phyloP scores from a whole-genome alignment of 2,329 filamentous ascomycete species.

The Onygenales sp. region DNA sequence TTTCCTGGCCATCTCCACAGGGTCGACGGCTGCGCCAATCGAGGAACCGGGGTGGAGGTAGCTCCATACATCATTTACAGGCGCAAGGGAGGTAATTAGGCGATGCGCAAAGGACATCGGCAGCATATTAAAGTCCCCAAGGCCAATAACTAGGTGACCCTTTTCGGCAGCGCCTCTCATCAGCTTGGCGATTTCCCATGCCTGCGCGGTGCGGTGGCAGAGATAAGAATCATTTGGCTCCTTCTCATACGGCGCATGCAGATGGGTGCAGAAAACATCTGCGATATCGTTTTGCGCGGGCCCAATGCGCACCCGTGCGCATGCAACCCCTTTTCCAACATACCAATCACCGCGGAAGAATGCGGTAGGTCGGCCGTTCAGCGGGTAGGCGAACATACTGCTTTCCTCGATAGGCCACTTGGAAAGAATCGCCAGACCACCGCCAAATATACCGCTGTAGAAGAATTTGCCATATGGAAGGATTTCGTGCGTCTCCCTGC shows the following conservation, averaged over 20 bases:
- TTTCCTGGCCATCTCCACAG: slow-evolving; percentile 56
- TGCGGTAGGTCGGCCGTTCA: slow-evolving; percentile 86
- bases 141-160: slow-evolving; percentile 71
- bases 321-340: slow-evolving; percentile 88
- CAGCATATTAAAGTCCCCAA: slow-evolving; percentile 97
- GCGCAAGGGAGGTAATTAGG: slow-evolving; percentile 67
- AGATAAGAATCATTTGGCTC: slow-evolving; percentile 76
- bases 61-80: slow-evolving; percentile 76
- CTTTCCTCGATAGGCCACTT: slow-evolving; percentile 89
- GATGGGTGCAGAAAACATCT: slow-evolving; percentile 88
- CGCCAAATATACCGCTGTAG: slow-evolving; percentile 77
- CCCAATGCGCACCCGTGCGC: slow-evolving; percentile 67
- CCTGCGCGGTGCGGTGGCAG: slow-evolving; percentile 82
- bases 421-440: slow-evolving; percentile 78
- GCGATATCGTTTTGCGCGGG: slow-evolving; percentile 55
- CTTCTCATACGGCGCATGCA: slow-evolving; percentile 79
- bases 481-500: slow-evolving; percentile 59
- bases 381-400: slow-evolving; percentile 74
- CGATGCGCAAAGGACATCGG: slow-evolving; percentile 75
- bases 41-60: slow-evolving; percentile 75
- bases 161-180: slow-evolving; percentile 71
- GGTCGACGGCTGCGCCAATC: slow-evolving; percentile 61
- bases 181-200: slow-evolving; percentile 89
- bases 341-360: slow-evolving; percentile 96
- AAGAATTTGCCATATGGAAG: slow-evolving; percentile 93